A percentile compares a stretch with the other conserved stretches of the same genome.
Evolutionary conservation across 371 early-diverging fungal species (phyloP).

Genomic region (Mucor velutinosus): DNA sequence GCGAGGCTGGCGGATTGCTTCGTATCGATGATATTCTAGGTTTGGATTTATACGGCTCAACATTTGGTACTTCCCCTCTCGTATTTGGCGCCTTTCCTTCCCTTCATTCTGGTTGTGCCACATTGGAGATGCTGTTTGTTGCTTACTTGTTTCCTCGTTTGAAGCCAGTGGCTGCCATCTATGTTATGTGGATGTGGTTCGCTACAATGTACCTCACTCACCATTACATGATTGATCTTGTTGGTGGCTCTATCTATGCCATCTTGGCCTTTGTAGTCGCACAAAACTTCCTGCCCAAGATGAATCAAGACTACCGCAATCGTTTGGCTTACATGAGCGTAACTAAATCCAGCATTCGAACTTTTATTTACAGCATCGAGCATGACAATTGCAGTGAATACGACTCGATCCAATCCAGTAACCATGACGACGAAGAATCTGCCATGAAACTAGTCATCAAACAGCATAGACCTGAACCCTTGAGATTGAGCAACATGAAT

Average conservation of each 20-base stretch:
- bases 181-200: constrained; percentile 77
- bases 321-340: constrained; percentile 45
- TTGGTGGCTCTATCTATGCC: constrained; percentile 73
- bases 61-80: constrained; percentile 73
- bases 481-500: constrained; percentile 4
- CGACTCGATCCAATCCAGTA: neutral
- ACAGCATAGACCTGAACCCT: constrained; percentile 12
- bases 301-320: constrained; percentile 20
- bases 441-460: neutral
- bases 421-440: constrained; percentile 2
- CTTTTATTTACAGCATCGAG: constrained; percentile 32
- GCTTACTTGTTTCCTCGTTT: constrained; percentile 51
- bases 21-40: constrained; percentile 73
- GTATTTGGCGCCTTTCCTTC: constrained; percentile 82
- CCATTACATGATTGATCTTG: constrained; percentile 75
- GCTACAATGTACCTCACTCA: constrained; percentile 78
- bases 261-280: constrained; percentile 55
- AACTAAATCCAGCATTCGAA: constrained; percentile 22
- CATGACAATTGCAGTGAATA: constrained; percentile 22
- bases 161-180: constrained; percentile 49
- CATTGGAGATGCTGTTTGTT: constrained; percentile 65
- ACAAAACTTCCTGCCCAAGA: constrained; percentile 32
- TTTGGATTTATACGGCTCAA: constrained; percentile 61
- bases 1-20: constrained; percentile 71
- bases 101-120: constrained; percentile 74